Evolutionary conservation across 768 basidiomycete genomes (phyloP).

Genomic region (Asterophora lycoperdoides): DNA sequence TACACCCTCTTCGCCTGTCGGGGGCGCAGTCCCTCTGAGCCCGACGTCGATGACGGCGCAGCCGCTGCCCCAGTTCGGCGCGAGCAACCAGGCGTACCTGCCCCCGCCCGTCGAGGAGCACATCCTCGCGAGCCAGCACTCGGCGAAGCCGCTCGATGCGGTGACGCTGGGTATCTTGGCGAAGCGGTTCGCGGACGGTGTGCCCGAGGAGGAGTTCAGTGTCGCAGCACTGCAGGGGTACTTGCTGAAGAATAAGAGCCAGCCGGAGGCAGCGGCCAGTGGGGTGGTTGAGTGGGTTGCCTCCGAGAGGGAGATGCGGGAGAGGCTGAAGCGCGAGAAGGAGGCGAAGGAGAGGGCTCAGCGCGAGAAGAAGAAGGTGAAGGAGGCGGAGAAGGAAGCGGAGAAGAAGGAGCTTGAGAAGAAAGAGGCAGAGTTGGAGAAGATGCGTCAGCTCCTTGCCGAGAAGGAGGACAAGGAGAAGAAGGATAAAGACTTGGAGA

Average conservation of each 20-base stretch:
- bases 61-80: conserved; percentile 42
- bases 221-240: conserved; percentile 90
- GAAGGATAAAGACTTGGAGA: conserved; percentile 34
- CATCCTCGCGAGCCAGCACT: conserved; percentile 54
- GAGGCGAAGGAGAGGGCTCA: conserved; percentile 63
- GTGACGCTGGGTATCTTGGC: conserved; percentile 64
- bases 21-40: conserved; percentile 18
- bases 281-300: conserved; percentile 70
- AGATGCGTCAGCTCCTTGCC: conserved; percentile 45
- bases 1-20: conserved; percentile 32
- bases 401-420: conserved; percentile 62
- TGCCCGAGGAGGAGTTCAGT: conserved; percentile 84
- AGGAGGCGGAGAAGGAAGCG: conserved; percentile 52
- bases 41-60: conserved; percentile 18
- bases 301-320: conserved; percentile 69
- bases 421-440: conserved; percentile 56
- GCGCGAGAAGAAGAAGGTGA: conserved; percentile 50
- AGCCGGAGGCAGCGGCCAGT: conserved; percentile 70
- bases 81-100: conserved; percentile 54
- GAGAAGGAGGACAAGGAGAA: conserved; percentile 50
- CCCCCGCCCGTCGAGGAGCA: conserved; percentile 64
- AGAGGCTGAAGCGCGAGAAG: conserved; percentile 68
- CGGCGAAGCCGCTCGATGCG: conserved; percentile 61
- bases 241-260: conserved; percentile 78
- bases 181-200: conserved; percentile 71